These are phyloP conservation scores for Arabis alpina DNA, from an alignment of 345 rosid species.

Conservation along the genomic window DNA sequence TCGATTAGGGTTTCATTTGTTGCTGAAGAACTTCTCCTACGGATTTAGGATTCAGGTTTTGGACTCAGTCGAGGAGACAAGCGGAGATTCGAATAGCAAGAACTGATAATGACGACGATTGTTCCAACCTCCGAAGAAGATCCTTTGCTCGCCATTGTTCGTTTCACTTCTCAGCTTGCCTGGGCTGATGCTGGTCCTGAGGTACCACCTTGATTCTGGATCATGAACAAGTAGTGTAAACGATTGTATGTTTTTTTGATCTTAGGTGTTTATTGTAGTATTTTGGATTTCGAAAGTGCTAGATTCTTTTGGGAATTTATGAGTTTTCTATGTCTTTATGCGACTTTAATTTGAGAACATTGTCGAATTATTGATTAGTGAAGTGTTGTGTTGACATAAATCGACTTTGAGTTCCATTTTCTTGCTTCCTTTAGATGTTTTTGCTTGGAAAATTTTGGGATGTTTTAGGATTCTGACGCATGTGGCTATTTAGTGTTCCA, in stretches of 20 bases:
- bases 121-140: conserved; percentile 96
- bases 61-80: conserved; percentile 9
- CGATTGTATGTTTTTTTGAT: not conserved
- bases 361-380: too few species aligned
- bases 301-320: not conserved
- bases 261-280: not conserved
- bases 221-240: not conserved
- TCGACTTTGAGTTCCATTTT: not conserved
- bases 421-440: not conserved
- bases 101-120: conserved; percentile 65
- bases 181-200: conserved; percentile 98
- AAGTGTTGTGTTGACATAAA: not conserved
- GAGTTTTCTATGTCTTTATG: too few species aligned
- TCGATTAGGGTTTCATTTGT: conserved; percentile 5
- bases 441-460: conserved; percentile 1
- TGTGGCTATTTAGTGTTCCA: not conserved
- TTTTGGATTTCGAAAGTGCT: not conserved
- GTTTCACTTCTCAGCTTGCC: conserved; percentile 86
- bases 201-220: conserved; percentile 44
- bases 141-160: conserved; percentile 85
- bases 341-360: too few species aligned
- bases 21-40: not conserved
- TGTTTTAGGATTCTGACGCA: not conserved
- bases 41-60: not conserved
- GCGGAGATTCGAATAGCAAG: conserved; percentile 3